Base-by-base conservation (phyloP, 495 filamentous ascomycete species). In the Penicillium arizonense region DNA sequence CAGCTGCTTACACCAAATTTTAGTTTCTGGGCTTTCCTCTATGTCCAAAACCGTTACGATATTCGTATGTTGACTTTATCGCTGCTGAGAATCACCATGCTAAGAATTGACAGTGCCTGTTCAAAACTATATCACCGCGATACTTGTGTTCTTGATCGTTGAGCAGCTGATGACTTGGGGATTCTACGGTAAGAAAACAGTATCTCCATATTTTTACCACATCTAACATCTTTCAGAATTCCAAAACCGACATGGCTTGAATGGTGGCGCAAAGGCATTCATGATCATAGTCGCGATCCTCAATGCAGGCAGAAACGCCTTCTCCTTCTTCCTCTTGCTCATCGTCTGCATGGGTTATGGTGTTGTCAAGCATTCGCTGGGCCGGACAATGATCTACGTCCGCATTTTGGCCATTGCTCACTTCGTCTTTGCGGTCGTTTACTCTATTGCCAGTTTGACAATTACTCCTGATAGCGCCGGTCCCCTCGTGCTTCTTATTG, bases 331-430 rank as follows among this genome's bases (percentile, higher is more conserved):
- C 77, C 81, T 99, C 26, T 86, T 99, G 1, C 85, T 99, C 24
- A 99, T 99, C 52, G 94, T 97, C 21, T 99, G 94, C 70, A 97
- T 99, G 94, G 94, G 94, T 41, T 99, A 99, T 58, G 94, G 94
- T 62, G 94, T 99, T 20, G 94, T 97, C 53, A 97, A 97, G 69
- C 93, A 86, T 5, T 89, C 84, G n/a, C 78, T 99, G 3, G 94
- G 94, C 48, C 85, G 87, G 56, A 90, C 91, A 3, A 99, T 99
- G 94, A 82, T 91, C 54, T 93, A 89, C 59, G 91, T 96, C 44
- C 87, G 94, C n/a, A 86, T 86, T 59, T 80, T 98, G 6, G 95
- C 95, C 39, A 85, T 90, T 56, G 85, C 82, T 2, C 94, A 99
- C 72, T 99, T 99, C 59, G 74, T 95, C 45, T 99, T 97, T 59